Evolutionary conservation across 768 basidiomycete genomes (phyloP).

Genomic region (Amanita molliuscula): DNA sequence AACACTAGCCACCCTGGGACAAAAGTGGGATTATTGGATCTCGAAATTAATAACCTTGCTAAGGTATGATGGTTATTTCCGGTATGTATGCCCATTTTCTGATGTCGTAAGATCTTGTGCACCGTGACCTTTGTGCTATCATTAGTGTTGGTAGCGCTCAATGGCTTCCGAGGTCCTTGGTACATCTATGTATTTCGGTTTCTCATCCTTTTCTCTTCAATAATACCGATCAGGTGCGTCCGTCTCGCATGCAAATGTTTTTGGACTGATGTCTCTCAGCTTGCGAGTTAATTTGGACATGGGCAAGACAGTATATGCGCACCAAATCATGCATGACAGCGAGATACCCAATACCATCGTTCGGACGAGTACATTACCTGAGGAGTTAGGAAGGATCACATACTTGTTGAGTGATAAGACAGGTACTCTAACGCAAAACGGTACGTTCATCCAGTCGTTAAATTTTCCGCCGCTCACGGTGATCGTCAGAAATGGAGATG

Average conservation of each 20-base stretch:
- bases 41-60: conserved; percentile 91
- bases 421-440: conserved; percentile 95
- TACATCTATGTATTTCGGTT: conserved; percentile 96
- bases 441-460: conserved; percentile 30
- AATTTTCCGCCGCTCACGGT: neutral
- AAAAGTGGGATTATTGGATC: conserved; percentile 83
- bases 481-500: conserved; percentile 89
- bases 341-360: conserved; percentile 97
- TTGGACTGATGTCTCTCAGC: conserved; percentile 19
- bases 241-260: neutral
- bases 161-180: conserved; percentile 93
- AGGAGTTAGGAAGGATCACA: conserved; percentile 91
- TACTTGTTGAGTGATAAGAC: conserved; percentile 98
- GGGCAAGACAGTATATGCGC: conserved; percentile 98
- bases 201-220: conserved; percentile 95
- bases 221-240: conserved; percentile 93
- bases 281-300: conserved; percentile 98
- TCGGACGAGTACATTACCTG: conserved; percentile 93
- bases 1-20: conserved; percentile 97
- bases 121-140: conserved; percentile 90
- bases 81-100: neutral
- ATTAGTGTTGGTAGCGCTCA: conserved; percentile 84
- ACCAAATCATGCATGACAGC: conserved; percentile 85
- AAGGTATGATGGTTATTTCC: conserved; percentile 55
- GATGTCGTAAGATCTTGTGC: conserved; percentile 70